Evolutionary conservation across 2,329 filamentous ascomycete genomes (phyloP), one percentile per base, ranked within the genome.

Genomic region (Ceratocystis smalleyi): DNA sequence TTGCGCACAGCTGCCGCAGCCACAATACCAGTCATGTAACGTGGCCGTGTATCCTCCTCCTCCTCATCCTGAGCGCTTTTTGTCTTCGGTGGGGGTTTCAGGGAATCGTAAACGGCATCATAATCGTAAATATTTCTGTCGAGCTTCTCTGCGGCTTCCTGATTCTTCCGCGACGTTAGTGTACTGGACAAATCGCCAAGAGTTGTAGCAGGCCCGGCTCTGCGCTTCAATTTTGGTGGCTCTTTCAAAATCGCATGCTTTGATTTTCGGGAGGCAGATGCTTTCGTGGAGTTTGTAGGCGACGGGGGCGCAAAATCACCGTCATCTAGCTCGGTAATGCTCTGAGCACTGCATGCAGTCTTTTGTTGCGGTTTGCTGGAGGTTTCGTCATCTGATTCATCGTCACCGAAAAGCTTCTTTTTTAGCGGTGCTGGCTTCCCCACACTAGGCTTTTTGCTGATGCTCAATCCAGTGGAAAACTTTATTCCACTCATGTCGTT

Each of bases 121-220:
- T 94, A 95, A 75, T 94, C 89, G 77, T 91, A 94, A 69, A 94
- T 85, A 60, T 83, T 85, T 1, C 87, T 77, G 70, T 94, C 89
- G 7, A 87, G 71, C 66, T 83, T 79, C 67, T 84, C 78, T 1
- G 87, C 88, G 17, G 83, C 82, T 68, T 84, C 78, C 45, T 83
- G 81, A 69, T 87, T 79, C 69, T 81, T 83, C 63, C 82, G 81
- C 30, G 86, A 83, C 35, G 83, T 77, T 40, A 86, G 77, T 1
- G 82, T 76, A 69, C 83, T 82, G 2, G 87, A 88, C 1, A 89
- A 79, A 70, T 91, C 86, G 43, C 81, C 81, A 69, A 83, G 85
- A 71, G 71, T 70, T 76, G 74, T 65, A 80, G 75, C 57, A 77
- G 73, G 69, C 75, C 73, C 1, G 71, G 69, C 1, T 65, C 72